A percentile compares a stretch with the other conserved stretches of the same genome.
Conservation (phyloP, 495 filamentous ascomycete species). For the Cladorrhinum samala region DNA sequence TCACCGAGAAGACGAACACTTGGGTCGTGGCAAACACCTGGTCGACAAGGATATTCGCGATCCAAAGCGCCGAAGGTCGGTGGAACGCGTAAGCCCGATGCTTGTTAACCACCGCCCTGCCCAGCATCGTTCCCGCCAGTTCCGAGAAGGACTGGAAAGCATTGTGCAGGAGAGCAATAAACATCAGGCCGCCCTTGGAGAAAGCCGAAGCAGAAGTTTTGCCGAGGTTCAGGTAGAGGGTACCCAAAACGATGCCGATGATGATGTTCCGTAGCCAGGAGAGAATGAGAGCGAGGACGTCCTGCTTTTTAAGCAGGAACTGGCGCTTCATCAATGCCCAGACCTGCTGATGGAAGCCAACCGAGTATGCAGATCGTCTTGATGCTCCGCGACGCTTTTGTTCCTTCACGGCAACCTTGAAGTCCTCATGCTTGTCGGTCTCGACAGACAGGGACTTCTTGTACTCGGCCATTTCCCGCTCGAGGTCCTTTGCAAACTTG, state of each 20-base stretch:
- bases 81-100: slow-evolving; percentile 76
- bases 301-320: slow-evolving; percentile 78
- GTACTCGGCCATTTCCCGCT: slow-evolving; percentile 63
- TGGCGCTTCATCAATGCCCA: slow-evolving; percentile 80
- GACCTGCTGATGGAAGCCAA: slow-evolving; percentile 71
- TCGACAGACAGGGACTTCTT: slow-evolving; percentile 53
- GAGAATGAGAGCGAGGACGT: slow-evolving; percentile 67
- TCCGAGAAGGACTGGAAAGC: slow-evolving; percentile 74
- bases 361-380: slow-evolving; percentile 68
- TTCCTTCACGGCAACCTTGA: slow-evolving; percentile 67
- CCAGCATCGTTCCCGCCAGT: slow-evolving; percentile 63
- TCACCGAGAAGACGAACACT: slow-evolving; percentile 65
- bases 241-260: slow-evolving; percentile 72
- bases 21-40: slow-evolving; percentile 60
- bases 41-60: slow-evolving; percentile 76
- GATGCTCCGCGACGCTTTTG: slow-evolving; percentile 65
- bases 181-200: slow-evolving; percentile 69
- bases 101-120: slow-evolving; percentile 69
- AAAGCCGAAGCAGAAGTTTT: slow-evolving; percentile 65
- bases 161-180: slow-evolving; percentile 71
- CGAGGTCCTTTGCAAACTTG: slow-evolving; percentile 46
- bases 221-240: slow-evolving; percentile 65
- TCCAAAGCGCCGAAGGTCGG: slow-evolving; percentile 69
- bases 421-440: slow-evolving; percentile 63
- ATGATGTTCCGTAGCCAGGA: slow-evolving; percentile 70